phyloP scores from a whole-genome alignment of 192 early-diverging fungal species.

The Fimicolochytrium jonesii region DNA sequence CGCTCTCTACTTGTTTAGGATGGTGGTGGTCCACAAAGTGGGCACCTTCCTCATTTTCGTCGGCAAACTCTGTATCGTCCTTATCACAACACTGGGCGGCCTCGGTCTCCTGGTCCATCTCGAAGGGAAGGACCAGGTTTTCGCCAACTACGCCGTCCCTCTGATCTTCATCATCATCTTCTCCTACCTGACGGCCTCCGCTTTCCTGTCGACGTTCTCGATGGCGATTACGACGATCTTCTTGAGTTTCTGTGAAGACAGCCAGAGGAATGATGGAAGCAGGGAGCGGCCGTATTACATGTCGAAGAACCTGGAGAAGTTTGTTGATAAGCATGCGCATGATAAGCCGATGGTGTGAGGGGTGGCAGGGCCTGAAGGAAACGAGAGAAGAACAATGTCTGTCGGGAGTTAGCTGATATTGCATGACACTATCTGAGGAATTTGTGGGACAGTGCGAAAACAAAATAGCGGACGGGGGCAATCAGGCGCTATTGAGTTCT shows the following conservation, averaged over 20 bases:
- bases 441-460: no score
- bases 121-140: conserved; percentile 10
- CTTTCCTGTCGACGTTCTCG: conserved; percentile 45
- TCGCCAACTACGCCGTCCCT: conserved; percentile 28
- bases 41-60: conserved; percentile 44
- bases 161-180: conserved; percentile 32
- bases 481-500: no score
- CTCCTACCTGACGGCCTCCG: conserved; percentile 37
- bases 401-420: no score
- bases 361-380: no score
- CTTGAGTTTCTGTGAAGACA: conserved; percentile 49
- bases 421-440: no score
- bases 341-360: conserved; percentile 15
- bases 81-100: conserved; percentile 20
- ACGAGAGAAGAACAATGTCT: no score
- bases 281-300: conserved; percentile 49
- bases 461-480: no score
- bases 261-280: conserved; percentile 51
- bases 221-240: conserved; percentile 57
- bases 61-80: conserved; percentile 48
- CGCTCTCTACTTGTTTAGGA: conserved; percentile 1
- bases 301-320: conserved; percentile 27
- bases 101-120: conserved; percentile 26
- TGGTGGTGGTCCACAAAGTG: conserved; percentile 38
- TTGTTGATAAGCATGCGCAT: conserved; percentile 18